These are phyloP conservation scores for Yamadazyma scolyti DNA, from an alignment of 805 yeast genomes.

Conservation along the genomic window DNA sequence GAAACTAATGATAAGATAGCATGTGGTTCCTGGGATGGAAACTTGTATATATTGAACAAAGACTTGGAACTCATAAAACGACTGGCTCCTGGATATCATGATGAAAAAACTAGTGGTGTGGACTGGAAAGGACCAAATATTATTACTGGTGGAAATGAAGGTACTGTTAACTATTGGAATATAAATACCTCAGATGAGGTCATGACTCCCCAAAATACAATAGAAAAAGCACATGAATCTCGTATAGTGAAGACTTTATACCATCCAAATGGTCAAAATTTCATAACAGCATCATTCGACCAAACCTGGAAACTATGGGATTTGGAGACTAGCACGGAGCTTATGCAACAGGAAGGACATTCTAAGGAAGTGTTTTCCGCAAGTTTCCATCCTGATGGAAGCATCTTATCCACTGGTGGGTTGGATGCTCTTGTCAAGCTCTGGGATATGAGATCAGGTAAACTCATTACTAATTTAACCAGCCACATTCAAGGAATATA, in stretches of 20 bases:
- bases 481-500: slow-evolving; percentile 76
- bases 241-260: slow-evolving; percentile 60
- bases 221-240: slow-evolving; percentile 30
- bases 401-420: slow-evolving; percentile 73
- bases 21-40: slow-evolving; percentile 85
- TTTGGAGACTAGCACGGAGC: slow-evolving; percentile 33
- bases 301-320: slow-evolving; percentile 92
- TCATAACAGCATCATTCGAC: slow-evolving; percentile 78
- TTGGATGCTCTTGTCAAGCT: slow-evolving; percentile 66
- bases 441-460: slow-evolving; percentile 88
- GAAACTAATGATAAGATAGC: slow-evolving; percentile 41
- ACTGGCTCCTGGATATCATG: slow-evolving; percentile 41
- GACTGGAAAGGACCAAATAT: slow-evolving; percentile 49
- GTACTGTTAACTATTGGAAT: slow-evolving; percentile 31
- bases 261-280: slow-evolving; percentile 58
- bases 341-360: slow-evolving; percentile 84
- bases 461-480: slow-evolving; percentile 50
- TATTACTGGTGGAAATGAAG: slow-evolving; percentile 38
- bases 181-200: slow-evolving; percentile 3
- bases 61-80: slow-evolving; percentile 27
- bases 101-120: slow-evolving; percentile 67
- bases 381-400: slow-evolving; percentile 72
- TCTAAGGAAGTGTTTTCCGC: slow-evolving; percentile 63
- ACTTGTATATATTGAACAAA: slow-evolving; percentile 46
- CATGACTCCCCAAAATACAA: slow-evolving; percentile 14